Evolutionary conservation across 2,329 filamentous ascomycete species (phyloP), one percentile per base, ranked within the genome.

Genomic region (Pseudogymnoascus sp.): DNA sequence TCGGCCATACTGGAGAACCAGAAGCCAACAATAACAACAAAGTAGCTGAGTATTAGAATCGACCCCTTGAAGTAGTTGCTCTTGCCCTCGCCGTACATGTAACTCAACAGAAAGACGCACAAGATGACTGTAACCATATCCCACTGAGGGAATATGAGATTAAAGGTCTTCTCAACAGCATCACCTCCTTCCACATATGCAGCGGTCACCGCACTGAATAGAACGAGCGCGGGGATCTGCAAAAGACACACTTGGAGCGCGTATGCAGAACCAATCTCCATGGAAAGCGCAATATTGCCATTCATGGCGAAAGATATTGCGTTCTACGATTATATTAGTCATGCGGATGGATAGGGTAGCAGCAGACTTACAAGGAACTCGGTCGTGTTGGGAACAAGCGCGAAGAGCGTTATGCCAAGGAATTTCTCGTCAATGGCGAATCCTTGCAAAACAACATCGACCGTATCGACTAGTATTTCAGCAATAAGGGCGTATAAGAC

Each of bases 11-110:
- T 78, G 58, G 90, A 90, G 61, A 95, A 88, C 74, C 90, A 97
- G 77, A 95, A 99, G 1, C 94, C 94, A 45, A 90, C 83, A 26
- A 96, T 78, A 56, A 99, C 90, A 26, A 97, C 94, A 21, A 97
- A 74, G 72, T 99, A 99, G 33, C 90, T 94, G 57, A 99, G 77
- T 64, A 97, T 84, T 58, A 99, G 79, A 67, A 97, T 96, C 65
- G 90, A 95, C 58, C 94, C 94, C 77, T 99, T 99, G 83, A 99
- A 99, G 74, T 99, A 99, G 74, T 99, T 99, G 78, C 92, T 97
- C 83, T 99, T 99, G 38, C 94, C 94, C 75, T 99, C 94, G 58
- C 92, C 90, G 68, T 97, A 95, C 79, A 99, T 92, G 77, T 97
- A 96, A 69, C 91, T 96, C 65, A 99, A 83, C 60, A 99, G 77